Evolutionary conservation across 345 rosid genomes (phyloP), one percentile per base, ranked within the genome.

Genomic region (Cardamine occulta): DNA sequence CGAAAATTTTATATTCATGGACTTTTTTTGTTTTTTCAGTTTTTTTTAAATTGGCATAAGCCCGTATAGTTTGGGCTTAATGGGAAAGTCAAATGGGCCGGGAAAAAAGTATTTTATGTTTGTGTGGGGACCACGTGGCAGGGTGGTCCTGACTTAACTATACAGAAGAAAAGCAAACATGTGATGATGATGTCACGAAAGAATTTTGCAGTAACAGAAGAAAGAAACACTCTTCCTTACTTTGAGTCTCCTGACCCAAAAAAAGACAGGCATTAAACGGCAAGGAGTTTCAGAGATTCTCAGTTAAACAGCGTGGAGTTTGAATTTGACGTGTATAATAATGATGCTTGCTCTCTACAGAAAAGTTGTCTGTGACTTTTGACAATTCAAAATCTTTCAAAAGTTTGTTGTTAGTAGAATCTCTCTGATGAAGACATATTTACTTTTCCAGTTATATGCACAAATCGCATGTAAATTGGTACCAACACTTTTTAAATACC

Each of bases 161-260:
- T 37, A 10, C 44, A 39, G 29, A 51, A 39, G 29, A 51, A 67
- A 67, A 54, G 52, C 19, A 39, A 34, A 55, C 48, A 75, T 58
- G 74, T 28, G 31, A 28, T 40, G 37, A 48, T 74, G 73, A 68
- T 61, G 66, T 75, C 74, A 48, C 44, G 21, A 68, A 42, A 75
- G 55, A 75, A 66, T 75, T 62, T 75, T 67, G 54, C 56, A 60
- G 49, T 52, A 26, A 35, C 31, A 57, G 13, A 34, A 35, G 42
- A 48, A 29, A 51, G 34, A 59, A 23, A 4, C 66, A 35, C 40
- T 56, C 72, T 66, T 48, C 60, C 7, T 34, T 48, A 40, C 23
- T 74, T 57, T 32, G 45, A 44, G n/a, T 55, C 78, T 66, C 15
- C 45, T 29, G 17, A 34, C 51, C 37, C 4, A 8, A 34, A 23